phyloP scores from a whole-genome alignment of 2,329 filamentous ascomycete genomes.

The Fusarium redolens region DNA sequence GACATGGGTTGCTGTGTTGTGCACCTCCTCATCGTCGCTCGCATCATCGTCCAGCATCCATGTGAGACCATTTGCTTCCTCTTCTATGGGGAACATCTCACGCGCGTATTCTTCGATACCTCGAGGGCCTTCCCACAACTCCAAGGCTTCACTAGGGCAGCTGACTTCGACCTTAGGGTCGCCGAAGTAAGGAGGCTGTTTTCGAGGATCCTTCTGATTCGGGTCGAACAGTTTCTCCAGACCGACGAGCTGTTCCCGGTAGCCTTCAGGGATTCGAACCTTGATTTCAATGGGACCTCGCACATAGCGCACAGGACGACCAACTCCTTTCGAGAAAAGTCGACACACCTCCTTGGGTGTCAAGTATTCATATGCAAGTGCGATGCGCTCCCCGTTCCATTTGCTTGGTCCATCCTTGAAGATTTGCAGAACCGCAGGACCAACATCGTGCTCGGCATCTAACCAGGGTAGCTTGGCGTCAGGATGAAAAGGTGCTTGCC shows the following conservation, averaged over 20 bases:
- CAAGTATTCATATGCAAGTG: constrained; percentile 89
- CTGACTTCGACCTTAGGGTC: constrained; percentile 66
- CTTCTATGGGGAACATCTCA: constrained; percentile 94
- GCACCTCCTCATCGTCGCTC: constrained; percentile 52
- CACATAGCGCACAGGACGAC: constrained; percentile 81
- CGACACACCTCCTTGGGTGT: constrained; percentile 85
- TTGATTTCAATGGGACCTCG: constrained; percentile 83
- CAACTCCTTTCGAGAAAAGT: constrained; percentile 82
- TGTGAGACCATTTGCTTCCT: constrained; percentile 90
- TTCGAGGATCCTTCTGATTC: constrained; percentile 61
- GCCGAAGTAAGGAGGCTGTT: constrained; percentile 74
- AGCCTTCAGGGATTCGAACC: constrained; percentile 87
- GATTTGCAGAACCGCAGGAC: constrained; percentile 89
- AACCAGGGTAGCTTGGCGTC: constrained; percentile 92
- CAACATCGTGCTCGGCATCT: constrained; percentile 95
- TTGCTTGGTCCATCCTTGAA: constrained; percentile 92
- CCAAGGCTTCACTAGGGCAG: constrained; percentile 79
- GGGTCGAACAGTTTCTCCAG: constrained; percentile 69
- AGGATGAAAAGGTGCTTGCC: constrained; percentile 94
- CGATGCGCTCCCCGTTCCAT: constrained; percentile 84
- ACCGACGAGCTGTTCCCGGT: constrained; percentile 85
- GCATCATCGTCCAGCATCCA: constrained; percentile 82
- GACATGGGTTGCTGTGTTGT: constrained; percentile 50
- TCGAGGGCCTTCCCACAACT: constrained; percentile 91
- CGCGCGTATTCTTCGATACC: constrained; percentile 94